Base-by-base conservation (phyloP, 345 rosid species). In the Sonneratia alba region DNA sequence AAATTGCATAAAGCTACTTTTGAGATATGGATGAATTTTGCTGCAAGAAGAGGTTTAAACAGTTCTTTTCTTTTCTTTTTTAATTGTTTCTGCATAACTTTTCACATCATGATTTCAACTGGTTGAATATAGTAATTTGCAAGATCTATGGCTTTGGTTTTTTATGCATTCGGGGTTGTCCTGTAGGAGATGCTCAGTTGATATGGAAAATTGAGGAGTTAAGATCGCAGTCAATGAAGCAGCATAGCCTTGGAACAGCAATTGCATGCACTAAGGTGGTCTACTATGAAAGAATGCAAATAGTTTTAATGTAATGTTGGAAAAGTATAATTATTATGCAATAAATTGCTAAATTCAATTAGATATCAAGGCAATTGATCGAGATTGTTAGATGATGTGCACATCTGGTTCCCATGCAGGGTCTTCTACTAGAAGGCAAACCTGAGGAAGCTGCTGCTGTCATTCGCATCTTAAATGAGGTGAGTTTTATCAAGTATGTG, bases 241-340 rank as follows among this genome's bases (percentile, higher is more conserved):
- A 84, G 73, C 96, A 86, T 74, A 81, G 83, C 71, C 78, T 85
- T 53, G 70, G 79, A 34, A 84, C 85, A 71, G 97, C 82, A 48
- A 80, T 91, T 76, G 82, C 97, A 73, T 91, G 96, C 75, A 88
- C 91, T 55, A 91, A 91, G 97, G 98, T 89, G 78, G 73, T 70
- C 71, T 73, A 36, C 42, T 48, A 22, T 68, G 10, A n/a, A 36
- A 51, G 3, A 48, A 36, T 70, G 70, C 69, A 15, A 10, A 12
- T 75, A 13, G 13, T 57, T n/a, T 14, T 3, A 37, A 15, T 70
- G 24, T 18, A 38, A 21, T 24, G 43, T 8, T 75, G 1, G 61
- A 1, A 19, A 27, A 27, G 14, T 22, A 13, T 13, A 21, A 55
- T 55, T n/a, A 22, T 22, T 24, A 13, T 24, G 14, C n/a, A 61